Base-by-base conservation (phyloP, 192 early-diverging fungal genomes). In the Backusella macrospora region DNA sequence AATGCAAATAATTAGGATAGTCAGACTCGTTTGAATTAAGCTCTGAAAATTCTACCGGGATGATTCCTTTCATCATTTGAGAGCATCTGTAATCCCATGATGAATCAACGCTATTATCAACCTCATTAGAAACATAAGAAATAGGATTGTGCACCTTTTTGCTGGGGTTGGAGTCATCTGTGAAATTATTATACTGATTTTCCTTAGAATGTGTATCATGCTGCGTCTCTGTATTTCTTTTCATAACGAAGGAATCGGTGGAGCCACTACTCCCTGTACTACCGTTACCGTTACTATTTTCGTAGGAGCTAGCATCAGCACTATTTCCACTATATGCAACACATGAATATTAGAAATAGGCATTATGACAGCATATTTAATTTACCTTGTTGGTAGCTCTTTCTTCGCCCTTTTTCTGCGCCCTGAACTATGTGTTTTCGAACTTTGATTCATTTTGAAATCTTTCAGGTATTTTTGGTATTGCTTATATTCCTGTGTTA, bases 401-500 rank as follows among this genome's bases (percentile, higher is more conserved):
- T 49, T 45, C 18, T 72, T 77, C 0, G 9, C 38, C 47, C 76
- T 55, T 15, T 77, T 77, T 39, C 71, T 63, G 21, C 67, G 39
- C 13, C 76, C 65, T 3, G 49, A 65, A 26, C 40, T 47, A 1
- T 71, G 72, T 52, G 43, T 65, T 23, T 37, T n/a, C 15, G 76
- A 26, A 29, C 70, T 45, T 65, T 82, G 75, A 26, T 78, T 79
- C 18, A 29, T 38, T 66, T 76, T 82, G 34, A 82, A 82, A 8
- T 82, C 77, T 29, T 48, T 70, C 23, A 82, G 44, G 59, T 82
- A 82, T 69, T 59, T 71, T 65, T 82, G 80, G 44, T 82, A 79
- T 46, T 79, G n/a, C 65, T 73, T 73, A 23, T 75, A 78, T 9
- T 75, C 26, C 8, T 46, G 52, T 0, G 82, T 78, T 49, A 52